Base-by-base conservation (phyloP, 495 filamentous ascomycete genomes). In the Aspergillus mulundensis region DNA sequence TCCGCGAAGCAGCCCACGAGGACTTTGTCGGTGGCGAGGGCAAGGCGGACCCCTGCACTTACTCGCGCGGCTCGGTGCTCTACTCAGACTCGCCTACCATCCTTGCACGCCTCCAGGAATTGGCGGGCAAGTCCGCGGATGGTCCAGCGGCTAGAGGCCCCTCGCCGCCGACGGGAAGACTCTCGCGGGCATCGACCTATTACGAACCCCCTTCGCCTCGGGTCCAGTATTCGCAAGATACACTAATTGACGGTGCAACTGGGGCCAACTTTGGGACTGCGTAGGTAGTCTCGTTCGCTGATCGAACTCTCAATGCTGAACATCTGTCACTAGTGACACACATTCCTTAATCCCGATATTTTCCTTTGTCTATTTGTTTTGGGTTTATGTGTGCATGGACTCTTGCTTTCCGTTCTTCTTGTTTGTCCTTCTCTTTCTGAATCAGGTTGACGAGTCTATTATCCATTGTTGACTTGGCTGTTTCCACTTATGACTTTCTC, bases 1-100 rank as follows among this genome's bases (percentile, higher is more conserved):
- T 70, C 5, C 72, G 83, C 7, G 82, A 85, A 61, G 74, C 79
- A 4, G 74, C 77, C 1, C 83, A 84, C 39, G 82, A 84, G 50
- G 72, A 76, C 57, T 76, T 79, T 60, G 69, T 69, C 0, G 67
- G 67, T 30, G 74, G 71, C 15, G 64, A 66, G 46, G 73, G 79
- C 47, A 73, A 73, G 36, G 66, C 65, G 24, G 69, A 63, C 16
- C 45, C 67, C 0, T 80, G 76, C 48, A 67, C 80, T 10, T 86
- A 83, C 59, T 72, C 77, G 1, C 66, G 66, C 15, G 83, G 83
- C 11, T 58, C 76, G 16, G 74, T 79, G 7, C 65, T 86, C 2
- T 84, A 80, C 59, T 79, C 77, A 6, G 75, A 84, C 58, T 81
- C 78, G 5, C 70, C 79, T 7, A 70, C 81, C 10, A 70, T 84